Base-by-base conservation (phyloP, 495 filamentous ascomycete genomes). In the Hypoxylon trugodes region DNA sequence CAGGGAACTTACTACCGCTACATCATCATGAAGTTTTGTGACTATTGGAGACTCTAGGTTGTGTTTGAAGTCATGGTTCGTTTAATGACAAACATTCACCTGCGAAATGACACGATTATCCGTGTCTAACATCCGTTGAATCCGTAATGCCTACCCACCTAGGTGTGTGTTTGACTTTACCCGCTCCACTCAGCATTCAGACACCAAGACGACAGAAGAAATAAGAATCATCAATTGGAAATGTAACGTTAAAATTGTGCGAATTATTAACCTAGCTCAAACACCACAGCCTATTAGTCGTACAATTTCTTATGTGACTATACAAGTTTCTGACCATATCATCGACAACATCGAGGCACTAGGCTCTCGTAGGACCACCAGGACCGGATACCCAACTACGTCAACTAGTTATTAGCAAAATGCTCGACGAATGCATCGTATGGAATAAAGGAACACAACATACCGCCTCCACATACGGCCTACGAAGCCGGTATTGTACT, bases 391-490 rank as follows among this genome's bases (percentile, higher is more conserved):
- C 48, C 48, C 48, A 61, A 12, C 47, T 61, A 21, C 18, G 33
- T n/a, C 3, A 10, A 35, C 42, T 35, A 8, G n/a, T 38, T 6
- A 35, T 59, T 25, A 59, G 57, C 19, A 60, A 9, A 30, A 30
- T 4, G 28, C 4, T 10, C 10, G 4, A 10, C 5, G 10, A 30
- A 30, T 30, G 4, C 28, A 10, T 4, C 5, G 10, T 4, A 5
- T 30, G 28, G 2, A 37, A 37, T 13, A 6, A 16, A 45, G 4
- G 18, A n/a, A 15, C 9, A 53, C n/a, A n/a, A n/a, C 58, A 25
- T 15, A 61, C 59, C 49, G 59, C 21, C 13, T 47, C 59, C 59
- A 61, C 59, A 54, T 47, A 5, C 26, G 40, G 24, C 41, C 41
- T 9, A 47, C 24, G 30, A 42, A 54, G 2, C 58, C 58, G 0